Evolutionary conservation across 495 filamentous ascomycete genomes (phyloP), one percentile per base, ranked within the genome.

Genomic region (Aspergillus incahuasiensis): DNA sequence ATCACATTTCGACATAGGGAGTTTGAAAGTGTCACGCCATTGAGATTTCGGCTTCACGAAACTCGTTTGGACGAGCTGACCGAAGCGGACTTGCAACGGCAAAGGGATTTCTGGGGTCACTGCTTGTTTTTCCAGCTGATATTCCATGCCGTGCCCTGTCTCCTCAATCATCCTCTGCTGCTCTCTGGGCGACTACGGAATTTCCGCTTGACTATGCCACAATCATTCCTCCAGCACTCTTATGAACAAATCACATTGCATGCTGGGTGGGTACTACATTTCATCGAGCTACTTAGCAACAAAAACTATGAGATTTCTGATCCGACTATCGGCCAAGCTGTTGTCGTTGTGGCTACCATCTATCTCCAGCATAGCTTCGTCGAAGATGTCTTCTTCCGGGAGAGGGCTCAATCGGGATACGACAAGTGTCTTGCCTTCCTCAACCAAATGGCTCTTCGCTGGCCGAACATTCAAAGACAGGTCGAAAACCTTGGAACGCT

Each of bases 1-100:
- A 55, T 55, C 20, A 48, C 52, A 30, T 55, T 55, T 20, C 52
- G 52, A 32, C 52, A 55, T n/a, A 48, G 43, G 7, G 52, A 55
- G 34, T 55, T 55, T 11, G 52, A 55, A 20, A 55, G 52, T 21
- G 15, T 55, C 20, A 55, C 44, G n/a, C 52, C 52, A 8, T 16
- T 55, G 16, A 48, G 34, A 39, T 55, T 40, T 22, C 52, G 52
- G 5, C 52, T 55, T 6, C 52, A 55, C 11, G 43, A 55, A 18
- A 55, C 52, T 1, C 52, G 52, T 12, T 55, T 55, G 12, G 44
- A 48, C 22, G 52, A 55, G 6, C 34, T 55, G 19, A 24, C 43
- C 6, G 32, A 32, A 1, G 52, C 8, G 5, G 52, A 55, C 5
- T 34, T 55, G 5, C 52, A 41, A 9, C 52, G 39, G 19, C 43